Evolutionary conservation across 371 early-diverging fungal species (phyloP), one percentile per base, ranked within the genome.

Genomic region (Mucor irregularis): DNA sequence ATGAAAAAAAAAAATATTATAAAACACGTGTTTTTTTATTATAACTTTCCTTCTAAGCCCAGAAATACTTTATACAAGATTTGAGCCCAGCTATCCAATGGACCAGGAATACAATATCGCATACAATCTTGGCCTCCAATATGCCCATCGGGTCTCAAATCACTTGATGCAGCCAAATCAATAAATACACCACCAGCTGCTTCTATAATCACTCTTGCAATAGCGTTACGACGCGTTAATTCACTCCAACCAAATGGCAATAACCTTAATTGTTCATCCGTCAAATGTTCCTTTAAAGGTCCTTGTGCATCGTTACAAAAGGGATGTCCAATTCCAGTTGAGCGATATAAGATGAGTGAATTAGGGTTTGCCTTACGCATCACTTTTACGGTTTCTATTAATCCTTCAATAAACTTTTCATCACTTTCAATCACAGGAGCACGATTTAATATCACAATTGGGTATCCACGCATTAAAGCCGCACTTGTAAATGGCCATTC

Each of bases 81-180:
- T 24, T 75, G 68, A 11, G 68, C 69, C 75, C 84, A 85, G 21
- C 71, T 73, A 64, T 83, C 84, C 24, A 78, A 28, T 1, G 86
- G 86, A 11, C 86, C 86, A 2, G 86, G 86, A 7, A 84, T 82
- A 61, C 84, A 85, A 58, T 82, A 85, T 34, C 86, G 64, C 14
- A 80, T 39, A 51, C 86, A 85, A 53, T 85, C 86, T 22, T 78
- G 83, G 8, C 78, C 76, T n/a, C 82, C 86, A 43, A 85, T 64
- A 52, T 84, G 83, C 6, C 83, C 86, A 69, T 85, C 86, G 0
- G 82, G 79, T 35, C 86, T 54, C 21, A 69, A 25, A 31, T 80
- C 79, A 30, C 76, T 72, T 68, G 82, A 53, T 13, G 71, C 68
- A 17, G 76, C 85, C 16, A 83, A 56, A 56, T 85, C 83, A 29